phyloP scores from a whole-genome alignment of 2,329 filamentous ascomycete genomes.

The Massarina eburnea region DNA sequence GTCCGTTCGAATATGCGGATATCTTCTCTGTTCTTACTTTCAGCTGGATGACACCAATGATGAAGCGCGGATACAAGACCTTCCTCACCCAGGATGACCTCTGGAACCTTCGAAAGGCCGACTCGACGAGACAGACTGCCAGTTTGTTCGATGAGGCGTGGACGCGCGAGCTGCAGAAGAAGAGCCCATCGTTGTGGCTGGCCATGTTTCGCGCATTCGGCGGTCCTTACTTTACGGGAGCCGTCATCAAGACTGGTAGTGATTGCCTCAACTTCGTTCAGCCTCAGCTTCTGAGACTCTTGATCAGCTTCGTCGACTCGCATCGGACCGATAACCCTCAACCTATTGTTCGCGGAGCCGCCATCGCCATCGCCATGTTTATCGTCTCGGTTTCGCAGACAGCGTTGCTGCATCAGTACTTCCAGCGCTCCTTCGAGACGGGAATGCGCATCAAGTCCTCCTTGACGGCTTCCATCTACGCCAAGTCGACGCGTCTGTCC shows the following conservation, averaged over 20 bases:
- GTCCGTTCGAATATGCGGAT: conserved; percentile 85
- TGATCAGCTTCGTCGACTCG: conserved; percentile 84
- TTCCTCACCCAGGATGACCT: conserved; percentile 93
- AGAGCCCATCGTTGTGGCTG: conserved; percentile 80
- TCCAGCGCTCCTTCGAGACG: conserved; percentile 90
- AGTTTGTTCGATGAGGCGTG: conserved; percentile 72
- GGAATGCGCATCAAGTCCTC: conserved; percentile 97
- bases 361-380: conserved; percentile 93
- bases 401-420: conserved; percentile 92
- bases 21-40: conserved; percentile 94
- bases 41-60: conserved; percentile 98
- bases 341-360: conserved; percentile 79
- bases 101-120: conserved; percentile 82
- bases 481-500: conserved; percentile 84
- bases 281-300: conserved; percentile 80
- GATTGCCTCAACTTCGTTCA: conserved; percentile 86
- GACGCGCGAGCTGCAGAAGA: conserved; percentile 71
- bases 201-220: conserved; percentile 84
- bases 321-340: conserved; percentile 67
- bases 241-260: conserved; percentile 85
- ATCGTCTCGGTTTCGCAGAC: conserved; percentile 83
- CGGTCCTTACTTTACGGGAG: conserved; percentile 77
- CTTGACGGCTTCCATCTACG: conserved; percentile 86
- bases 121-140: conserved; percentile 76
- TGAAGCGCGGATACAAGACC: conserved; percentile 90